Evolutionary conservation across 1,284 basidiomycete species (phyloP), one percentile per base, ranked within the genome.

Genomic region (Ganoderma sinense): DNA sequence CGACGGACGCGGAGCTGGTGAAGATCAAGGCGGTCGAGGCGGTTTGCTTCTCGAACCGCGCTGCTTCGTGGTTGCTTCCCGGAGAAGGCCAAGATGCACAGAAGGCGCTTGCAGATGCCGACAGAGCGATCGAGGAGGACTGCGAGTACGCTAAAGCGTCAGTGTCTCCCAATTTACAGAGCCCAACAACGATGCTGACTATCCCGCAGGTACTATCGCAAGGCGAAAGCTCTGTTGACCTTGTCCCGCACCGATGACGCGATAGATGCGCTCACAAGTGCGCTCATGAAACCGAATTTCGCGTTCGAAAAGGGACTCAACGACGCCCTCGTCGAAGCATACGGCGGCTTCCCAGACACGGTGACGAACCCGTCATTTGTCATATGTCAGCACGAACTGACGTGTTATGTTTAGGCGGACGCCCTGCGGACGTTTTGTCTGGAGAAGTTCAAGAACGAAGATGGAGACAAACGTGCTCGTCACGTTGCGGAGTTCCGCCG

Each of bases 21-120:
- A 75, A 77, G 43, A 78, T 79, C 31, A 77, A 77, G 62, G 74
- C 69, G 23, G 65, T 79, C 55, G 65, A 79, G 55, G 79, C 79
- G n/a, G 74, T 82, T 20, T 82, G 81, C 63, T 75, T 75, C 67
- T 74, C 78, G 8, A 82, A 82, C 71, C 74, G 80, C 11, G 77
- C 81, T n/a, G 76, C 74, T 51, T 70, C 74, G 20, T 75, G 69
- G 68, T 53, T 75, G 39, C 63, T 77, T 58, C 71, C 73, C 14
- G 73, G 74, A 2, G 64, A 64, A 5, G 75, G 74, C 1, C 66
- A 70, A 41, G 74, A 76, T 41, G 62, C 69, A 39, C 63, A 73
- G 61, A 75, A 74, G 64, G 75, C 76, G 1, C 53, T 76, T 18
- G 31, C 69, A 26, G 76, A 77, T 53, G 75, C 73, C 3, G 64